These are phyloP conservation scores for Talaromyces sp. DNA, from an alignment of 2,329 filamentous ascomycete genomes.

Conservation along the genomic window DNA sequence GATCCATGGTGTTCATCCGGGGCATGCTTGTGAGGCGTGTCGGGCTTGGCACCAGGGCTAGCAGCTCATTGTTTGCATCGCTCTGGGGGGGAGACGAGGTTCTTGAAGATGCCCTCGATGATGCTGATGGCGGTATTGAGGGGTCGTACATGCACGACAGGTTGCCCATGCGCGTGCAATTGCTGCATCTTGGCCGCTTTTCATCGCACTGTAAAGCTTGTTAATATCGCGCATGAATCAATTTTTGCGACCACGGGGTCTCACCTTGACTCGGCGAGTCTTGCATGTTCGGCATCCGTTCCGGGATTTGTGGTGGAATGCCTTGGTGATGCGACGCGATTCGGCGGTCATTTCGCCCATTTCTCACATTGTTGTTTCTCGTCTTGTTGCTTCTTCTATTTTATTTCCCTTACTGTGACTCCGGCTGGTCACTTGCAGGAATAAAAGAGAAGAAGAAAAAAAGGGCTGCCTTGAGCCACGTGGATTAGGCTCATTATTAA, in stretches of 20 bases:
- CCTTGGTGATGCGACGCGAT: neutral
- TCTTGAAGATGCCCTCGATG: neutral
- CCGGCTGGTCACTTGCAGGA: neutral
- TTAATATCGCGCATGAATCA: neutral
- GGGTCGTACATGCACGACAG: neutral
- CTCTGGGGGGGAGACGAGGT: neutral
- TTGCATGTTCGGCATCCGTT: slow-evolving; percentile 16
- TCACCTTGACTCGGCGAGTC: slow-evolving; percentile 13
- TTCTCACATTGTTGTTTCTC: neutral
- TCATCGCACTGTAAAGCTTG: neutral
- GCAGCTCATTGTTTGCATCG: neutral
- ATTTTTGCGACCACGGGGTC: neutral
- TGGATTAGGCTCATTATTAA: neutral
- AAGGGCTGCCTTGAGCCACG: neutral
- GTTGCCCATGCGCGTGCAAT: neutral
- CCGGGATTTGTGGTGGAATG: slow-evolving; percentile 15
- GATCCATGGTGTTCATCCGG: neutral
- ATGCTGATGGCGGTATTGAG: neutral
- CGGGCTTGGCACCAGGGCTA: neutral
- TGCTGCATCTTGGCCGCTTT: neutral
- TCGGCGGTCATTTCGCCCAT: neutral
- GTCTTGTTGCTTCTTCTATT: neutral
- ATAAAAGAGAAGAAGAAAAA: neutral
- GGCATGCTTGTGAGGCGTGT: neutral
- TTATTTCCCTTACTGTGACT: neutral